Percentiles rank a stretch among this genome's conserved stretches.
These are phyloP conservation scores for Flaveria linearis DNA, from an alignment of 129 eudicot genomes.

Conservation along the genomic window DNA sequence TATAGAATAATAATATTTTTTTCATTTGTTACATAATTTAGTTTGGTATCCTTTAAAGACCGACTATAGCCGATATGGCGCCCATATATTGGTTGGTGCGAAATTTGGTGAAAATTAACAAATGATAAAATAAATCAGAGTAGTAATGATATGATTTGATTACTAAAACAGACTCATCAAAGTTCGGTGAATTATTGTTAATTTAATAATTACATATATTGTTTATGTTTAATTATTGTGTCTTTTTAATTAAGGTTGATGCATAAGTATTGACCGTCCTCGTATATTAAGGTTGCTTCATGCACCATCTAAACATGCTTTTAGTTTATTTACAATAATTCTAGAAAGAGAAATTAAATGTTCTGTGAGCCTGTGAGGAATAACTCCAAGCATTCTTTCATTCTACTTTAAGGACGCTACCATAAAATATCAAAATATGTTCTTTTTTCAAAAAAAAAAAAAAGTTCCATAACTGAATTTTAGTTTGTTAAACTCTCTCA, in stretches of 20 bases:
- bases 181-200: neutral
- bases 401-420: no score
- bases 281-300: neutral
- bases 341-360: neutral
- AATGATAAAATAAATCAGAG: neutral
- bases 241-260: neutral
- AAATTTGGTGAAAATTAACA: neutral
- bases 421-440: no score
- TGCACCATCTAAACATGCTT: neutral
- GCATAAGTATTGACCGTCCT: neutral
- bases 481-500: no score
- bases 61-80: neutral
- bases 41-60: neutral
- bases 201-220: neutral
- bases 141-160: neutral
- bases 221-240: no score
- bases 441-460: no score
- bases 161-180: neutral
- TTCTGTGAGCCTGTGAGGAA: no score
- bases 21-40: neutral
- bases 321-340: no score
- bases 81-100: neutral
- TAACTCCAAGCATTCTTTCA: neutral
- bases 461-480: no score
- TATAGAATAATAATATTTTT: neutral